Evolutionary conservation across 306 rosid genomes (phyloP), one percentile per base, ranked within the genome.

Genomic region (Prunus salicina): DNA sequence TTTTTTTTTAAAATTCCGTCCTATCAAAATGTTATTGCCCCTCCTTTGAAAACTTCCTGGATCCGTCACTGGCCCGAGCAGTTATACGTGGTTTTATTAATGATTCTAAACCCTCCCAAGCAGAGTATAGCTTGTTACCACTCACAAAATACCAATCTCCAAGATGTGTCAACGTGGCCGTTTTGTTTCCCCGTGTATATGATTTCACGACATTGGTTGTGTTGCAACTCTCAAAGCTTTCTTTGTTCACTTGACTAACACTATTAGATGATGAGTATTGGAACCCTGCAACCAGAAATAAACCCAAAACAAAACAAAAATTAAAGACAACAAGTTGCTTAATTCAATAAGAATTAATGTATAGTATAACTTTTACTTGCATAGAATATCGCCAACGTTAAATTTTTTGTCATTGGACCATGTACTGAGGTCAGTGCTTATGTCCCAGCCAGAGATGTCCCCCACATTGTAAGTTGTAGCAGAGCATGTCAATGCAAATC

Each of bases 371-470:
- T 30, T 30, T 30, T 3, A 74, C 90, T 76, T 84, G 89, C 97
- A 51, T 25, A 95, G 89, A 78, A 62, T 78, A 70, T 95, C 97
- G 0, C 97, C 97, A 0, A 78, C 85, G 2, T 61, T 49, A 68
- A 92, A 95, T 10, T 62, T 87, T 82, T 95, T 92, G 81, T 73
- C 87, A 0, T 80, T 74, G 41, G 75, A 14, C 98, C 98, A 95
- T 4, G 97, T 27, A 6, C 67, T 83, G n/a, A 95, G 92, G 86
- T 88, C 64, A 8, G 91, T 75, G 84, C 98, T 95, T 30, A 92
- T 89, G 83, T 95, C 98, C 97, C 98, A 95, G 47, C 97, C 98
- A 34, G 98, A 84, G 80, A 0, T 82, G 82, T 82, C 97, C 27
- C 98, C 98, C 22, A 95, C 98, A 5, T 2, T 49, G 69, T 90